A percentile compares a stretch with the other conserved stretches of the same genome.
These are phyloP conservation scores for Eucalyptus shirleyi DNA, from an alignment of 345 rosid genomes.

Conservation along the genomic window DNA sequence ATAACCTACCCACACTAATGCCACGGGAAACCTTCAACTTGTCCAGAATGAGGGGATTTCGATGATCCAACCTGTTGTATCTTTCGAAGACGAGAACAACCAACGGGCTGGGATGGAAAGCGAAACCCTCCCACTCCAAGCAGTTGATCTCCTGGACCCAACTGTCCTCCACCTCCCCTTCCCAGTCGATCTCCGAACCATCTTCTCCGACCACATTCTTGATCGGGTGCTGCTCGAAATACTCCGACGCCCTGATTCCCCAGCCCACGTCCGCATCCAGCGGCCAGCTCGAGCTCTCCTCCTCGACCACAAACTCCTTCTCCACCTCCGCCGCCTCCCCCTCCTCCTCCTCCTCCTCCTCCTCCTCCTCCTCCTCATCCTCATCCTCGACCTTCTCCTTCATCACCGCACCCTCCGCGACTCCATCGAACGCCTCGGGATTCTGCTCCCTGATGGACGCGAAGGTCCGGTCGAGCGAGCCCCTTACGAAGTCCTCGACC, in stretches of 20 bases:
- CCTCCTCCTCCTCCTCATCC: slow-evolving; percentile 10
- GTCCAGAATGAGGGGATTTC: background rate
- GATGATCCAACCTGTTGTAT: slow-evolving; percentile 36
- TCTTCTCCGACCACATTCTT: slow-evolving; percentile 81
- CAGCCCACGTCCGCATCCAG: slow-evolving; percentile 92
- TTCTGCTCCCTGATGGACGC: slow-evolving; percentile 44
- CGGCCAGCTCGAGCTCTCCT: slow-evolving; percentile 78
- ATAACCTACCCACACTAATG: background rate
- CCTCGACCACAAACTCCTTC: slow-evolving; percentile 62
- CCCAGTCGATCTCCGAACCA: slow-evolving; percentile 80
- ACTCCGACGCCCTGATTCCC: slow-evolving; percentile 89
- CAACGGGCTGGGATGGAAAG: slow-evolving; percentile 82
- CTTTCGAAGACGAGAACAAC: slow-evolving; percentile 79
- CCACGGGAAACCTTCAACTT: background rate
- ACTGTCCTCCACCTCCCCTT: slow-evolving; percentile 70
- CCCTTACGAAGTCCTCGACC: slow-evolving; percentile 73
- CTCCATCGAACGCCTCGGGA: slow-evolving; percentile 37
- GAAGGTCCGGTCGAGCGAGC: slow-evolving; percentile 51
- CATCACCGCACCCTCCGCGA: slow-evolving; percentile 21
- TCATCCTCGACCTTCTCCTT: slow-evolving; percentile 24
- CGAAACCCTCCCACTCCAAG: slow-evolving; percentile 84
- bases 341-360: background rate
- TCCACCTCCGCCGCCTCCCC: slow-evolving; percentile 6
- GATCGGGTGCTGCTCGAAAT: slow-evolving; percentile 72
- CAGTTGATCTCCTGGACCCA: slow-evolving; percentile 90